Evolutionary conservation across 1,284 basidiomycete genomes (phyloP).

Genomic region (Bjerkandera adusta): DNA sequence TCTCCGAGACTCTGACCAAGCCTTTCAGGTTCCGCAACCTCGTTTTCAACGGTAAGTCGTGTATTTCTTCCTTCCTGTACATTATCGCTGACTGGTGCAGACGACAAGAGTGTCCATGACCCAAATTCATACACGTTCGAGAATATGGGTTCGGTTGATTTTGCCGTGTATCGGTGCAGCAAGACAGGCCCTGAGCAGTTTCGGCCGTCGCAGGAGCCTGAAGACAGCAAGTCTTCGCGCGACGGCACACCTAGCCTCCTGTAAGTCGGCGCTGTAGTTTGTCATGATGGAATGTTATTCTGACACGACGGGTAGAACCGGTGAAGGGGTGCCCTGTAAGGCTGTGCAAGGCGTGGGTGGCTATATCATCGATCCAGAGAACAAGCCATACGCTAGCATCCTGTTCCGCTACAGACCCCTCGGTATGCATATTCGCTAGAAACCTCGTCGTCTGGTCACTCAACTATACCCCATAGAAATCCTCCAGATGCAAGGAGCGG

Average conservation of each 20-base stretch:
- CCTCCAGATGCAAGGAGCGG: conserved; percentile 1
- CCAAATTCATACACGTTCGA: background rate
- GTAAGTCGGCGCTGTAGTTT: background rate
- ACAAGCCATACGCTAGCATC: conserved; percentile 5
- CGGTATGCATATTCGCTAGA: background rate
- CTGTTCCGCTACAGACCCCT: conserved; percentile 2
- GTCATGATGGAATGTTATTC: background rate
- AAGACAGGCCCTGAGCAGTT: background rate
- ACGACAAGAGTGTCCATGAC: conserved; percentile 2
- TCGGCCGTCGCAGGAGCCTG: background rate
- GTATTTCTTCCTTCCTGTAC: background rate
- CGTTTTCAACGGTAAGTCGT: background rate
- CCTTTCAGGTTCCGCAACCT: conserved; percentile 7
- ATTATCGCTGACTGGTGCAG: background rate
- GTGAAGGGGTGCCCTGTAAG: background rate
- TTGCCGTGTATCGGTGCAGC: conserved; percentile 4
- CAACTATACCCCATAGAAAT: background rate
- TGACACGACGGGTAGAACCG: background rate
- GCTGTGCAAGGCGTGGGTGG: conserved; percentile 5
- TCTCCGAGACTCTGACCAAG: background rate
- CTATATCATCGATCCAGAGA: conserved; percentile 1
- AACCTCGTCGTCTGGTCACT: background rate
- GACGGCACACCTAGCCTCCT: background rate
- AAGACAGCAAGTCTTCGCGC: background rate
- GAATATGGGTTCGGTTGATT: conserved; percentile 4